Evolutionary conservation across 192 early-diverging fungal genomes (phyloP).

Genomic region (Polychytrium aggregatum): DNA sequence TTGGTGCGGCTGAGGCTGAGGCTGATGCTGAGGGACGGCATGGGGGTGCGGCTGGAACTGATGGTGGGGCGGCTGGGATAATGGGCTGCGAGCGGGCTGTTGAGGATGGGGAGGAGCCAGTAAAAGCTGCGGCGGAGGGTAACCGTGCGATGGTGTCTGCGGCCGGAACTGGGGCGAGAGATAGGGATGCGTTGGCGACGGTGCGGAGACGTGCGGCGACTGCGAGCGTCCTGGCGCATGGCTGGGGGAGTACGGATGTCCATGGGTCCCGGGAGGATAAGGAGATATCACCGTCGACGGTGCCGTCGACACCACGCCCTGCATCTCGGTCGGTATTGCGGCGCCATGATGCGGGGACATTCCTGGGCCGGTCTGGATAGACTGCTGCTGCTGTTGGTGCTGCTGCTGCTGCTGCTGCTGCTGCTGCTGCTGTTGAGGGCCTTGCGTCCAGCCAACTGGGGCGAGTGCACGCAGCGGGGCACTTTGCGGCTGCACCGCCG

Average conservation of each 20-base stretch:
- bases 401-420: slow-evolving; percentile 7
- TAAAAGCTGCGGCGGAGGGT: not conserved
- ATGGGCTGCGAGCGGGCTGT: not conserved
- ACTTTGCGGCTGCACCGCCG: not conserved
- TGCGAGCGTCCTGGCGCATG: not conserved
- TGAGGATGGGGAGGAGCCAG: not conserved
- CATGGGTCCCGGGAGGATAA: not conserved
- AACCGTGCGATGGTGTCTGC: not conserved
- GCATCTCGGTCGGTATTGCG: not conserved
- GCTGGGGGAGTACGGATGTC: not conserved
- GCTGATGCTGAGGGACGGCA: not conserved
- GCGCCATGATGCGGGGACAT: not conserved
- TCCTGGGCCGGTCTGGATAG: not conserved
- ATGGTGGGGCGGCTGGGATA: not conserved
- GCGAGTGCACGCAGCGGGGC: not conserved
- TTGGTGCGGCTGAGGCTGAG: slow-evolving; percentile 3
- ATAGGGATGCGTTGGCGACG: not conserved
- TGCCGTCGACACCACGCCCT: not conserved
- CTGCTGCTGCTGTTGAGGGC: slow-evolving; percentile 2
- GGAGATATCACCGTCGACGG: not conserved
- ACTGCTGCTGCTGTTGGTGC: not conserved
- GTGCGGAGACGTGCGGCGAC: not conserved
- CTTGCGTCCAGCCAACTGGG: not conserved
- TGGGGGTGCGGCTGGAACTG: not conserved
- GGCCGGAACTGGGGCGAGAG: not conserved